These are phyloP conservation scores for Trametes maxima DNA, from an alignment of 768 basidiomycete genomes.

Conservation along the genomic window DNA sequence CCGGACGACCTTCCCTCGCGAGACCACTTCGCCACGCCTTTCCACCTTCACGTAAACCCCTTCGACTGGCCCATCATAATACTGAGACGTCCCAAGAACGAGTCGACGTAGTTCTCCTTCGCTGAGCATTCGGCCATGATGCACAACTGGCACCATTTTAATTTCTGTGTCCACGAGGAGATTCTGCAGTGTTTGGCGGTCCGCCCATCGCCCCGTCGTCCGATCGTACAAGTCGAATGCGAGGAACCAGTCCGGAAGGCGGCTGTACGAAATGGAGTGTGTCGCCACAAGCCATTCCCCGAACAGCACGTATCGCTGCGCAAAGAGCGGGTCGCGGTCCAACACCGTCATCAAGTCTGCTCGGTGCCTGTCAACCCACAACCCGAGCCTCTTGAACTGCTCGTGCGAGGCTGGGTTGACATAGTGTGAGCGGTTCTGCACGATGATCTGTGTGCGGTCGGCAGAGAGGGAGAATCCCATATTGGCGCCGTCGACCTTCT, in stretches of 20 bases:
- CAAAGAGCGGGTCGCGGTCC: slow-evolving; percentile 47
- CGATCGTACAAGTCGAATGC: slow-evolving; percentile 66
- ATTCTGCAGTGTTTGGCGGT: slow-evolving; percentile 37
- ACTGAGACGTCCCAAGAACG: slow-evolving; percentile 48
- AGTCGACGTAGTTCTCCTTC: slow-evolving; percentile 44
- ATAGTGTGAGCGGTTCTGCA: slow-evolving; percentile 67
- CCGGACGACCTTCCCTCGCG: slow-evolving; percentile 58
- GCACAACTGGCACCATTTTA: slow-evolving; percentile 44
- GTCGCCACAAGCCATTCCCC: slow-evolving; percentile 68
- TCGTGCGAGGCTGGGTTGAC: slow-evolving; percentile 57
- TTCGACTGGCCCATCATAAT: slow-evolving; percentile 52
- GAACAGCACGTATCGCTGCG: slow-evolving; percentile 60
- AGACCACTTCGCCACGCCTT: slow-evolving; percentile 39
- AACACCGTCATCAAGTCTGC: slow-evolving; percentile 46
- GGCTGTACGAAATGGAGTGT: slow-evolving; percentile 60
- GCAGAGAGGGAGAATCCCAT: slow-evolving; percentile 62
- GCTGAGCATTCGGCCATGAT: slow-evolving; percentile 44
- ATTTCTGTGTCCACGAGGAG: slow-evolving; percentile 46
- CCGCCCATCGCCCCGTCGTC: slow-evolving; percentile 42
- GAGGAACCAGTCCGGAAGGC: slow-evolving; percentile 56
- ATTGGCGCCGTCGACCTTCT: slow-evolving; percentile 70
- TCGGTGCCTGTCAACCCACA: slow-evolving; percentile 55
- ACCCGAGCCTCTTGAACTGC: slow-evolving; percentile 60
- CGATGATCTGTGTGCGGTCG: slow-evolving; percentile 46
- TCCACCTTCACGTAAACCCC: slow-evolving; percentile 64